These are phyloP conservation scores for Exutisphaerella laricina DNA, from an alignment of 2,329 filamentous ascomycete species.

Conservation along the genomic window DNA sequence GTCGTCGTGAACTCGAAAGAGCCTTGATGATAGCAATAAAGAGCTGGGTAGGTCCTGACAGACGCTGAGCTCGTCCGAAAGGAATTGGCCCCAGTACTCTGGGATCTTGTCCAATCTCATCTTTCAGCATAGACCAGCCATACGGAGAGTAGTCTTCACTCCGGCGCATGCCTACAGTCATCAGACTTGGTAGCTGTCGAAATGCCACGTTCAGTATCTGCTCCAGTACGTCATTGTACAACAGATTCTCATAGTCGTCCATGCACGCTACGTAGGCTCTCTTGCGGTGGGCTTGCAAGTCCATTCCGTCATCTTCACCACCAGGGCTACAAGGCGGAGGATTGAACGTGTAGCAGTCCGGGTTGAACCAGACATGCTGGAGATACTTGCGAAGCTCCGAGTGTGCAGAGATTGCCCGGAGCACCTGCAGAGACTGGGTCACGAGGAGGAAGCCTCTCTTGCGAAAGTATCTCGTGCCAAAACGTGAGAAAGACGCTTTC, in stretches of 20 bases:
- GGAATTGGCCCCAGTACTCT: slow-evolving; percentile 25
- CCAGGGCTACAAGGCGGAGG: slow-evolving; percentile 20
- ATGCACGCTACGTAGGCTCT: slow-evolving; percentile 20
- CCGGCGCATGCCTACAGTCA: slow-evolving; percentile 30
- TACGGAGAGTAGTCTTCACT: slow-evolving; percentile 28
- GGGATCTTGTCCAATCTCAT: slow-evolving; percentile 27
- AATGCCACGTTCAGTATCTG: slow-evolving; percentile 18
- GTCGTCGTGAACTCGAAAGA: slow-evolving; percentile 11
- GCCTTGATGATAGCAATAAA: slow-evolving; percentile 26
- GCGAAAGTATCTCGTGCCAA: slow-evolving; percentile 30
- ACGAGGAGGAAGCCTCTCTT: slow-evolving; percentile 33
- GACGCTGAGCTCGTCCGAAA: slow-evolving; percentile 10
- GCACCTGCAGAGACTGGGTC: slow-evolving; percentile 20
- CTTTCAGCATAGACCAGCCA: slow-evolving; percentile 24
- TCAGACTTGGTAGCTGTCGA: slow-evolving; percentile 24
- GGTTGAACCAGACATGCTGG: slow-evolving; percentile 34
- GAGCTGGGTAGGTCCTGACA: slow-evolving; percentile 25
- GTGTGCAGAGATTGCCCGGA: slow-evolving; percentile 23
- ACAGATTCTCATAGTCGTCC: slow-evolving; percentile 20
- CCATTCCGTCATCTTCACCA: slow-evolving; percentile 11
- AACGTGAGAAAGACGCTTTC: slow-evolving; percentile 21
- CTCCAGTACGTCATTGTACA: slow-evolving; percentile 16
- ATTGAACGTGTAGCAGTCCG: slow-evolving; percentile 26
- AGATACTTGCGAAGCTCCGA: slow-evolving; percentile 24
- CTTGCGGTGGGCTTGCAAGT: slow-evolving; percentile 1